phyloP scores from a whole-genome alignment of 148 eudicot species.

The Amaranthus cruentus region DNA sequence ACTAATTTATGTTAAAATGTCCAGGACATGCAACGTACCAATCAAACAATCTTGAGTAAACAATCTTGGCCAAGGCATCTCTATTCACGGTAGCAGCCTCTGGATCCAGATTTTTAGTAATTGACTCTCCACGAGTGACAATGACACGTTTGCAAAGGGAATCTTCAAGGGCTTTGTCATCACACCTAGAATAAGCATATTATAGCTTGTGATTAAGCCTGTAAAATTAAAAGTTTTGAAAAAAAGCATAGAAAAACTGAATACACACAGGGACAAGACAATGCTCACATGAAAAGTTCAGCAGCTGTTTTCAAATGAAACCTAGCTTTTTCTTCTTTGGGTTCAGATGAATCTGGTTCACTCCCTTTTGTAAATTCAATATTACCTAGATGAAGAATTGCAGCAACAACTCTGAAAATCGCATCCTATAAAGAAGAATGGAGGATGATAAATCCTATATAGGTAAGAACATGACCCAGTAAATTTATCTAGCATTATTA shows the following conservation, averaged over 20 bases:
- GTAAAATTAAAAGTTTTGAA: no score
- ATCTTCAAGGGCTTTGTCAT: slow-evolving; percentile 85
- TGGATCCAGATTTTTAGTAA: slow-evolving; percentile 76
- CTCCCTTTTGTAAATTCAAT: slow-evolving; percentile 70
- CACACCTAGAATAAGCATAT: slow-evolving; percentile 57
- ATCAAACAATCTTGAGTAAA: slow-evolving; percentile 85
- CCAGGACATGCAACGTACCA: slow-evolving; percentile 43
- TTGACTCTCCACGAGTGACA: slow-evolving; percentile 86
- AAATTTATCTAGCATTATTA: background rate
- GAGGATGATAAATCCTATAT: slow-evolving; percentile 3
- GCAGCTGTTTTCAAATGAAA: slow-evolving; percentile 75
- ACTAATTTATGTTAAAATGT: background rate
- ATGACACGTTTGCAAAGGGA: slow-evolving; percentile 94
- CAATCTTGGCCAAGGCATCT: slow-evolving; percentile 90
- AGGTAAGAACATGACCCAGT: slow-evolving; percentile 8
- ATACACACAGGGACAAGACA: background rate
- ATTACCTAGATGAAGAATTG: slow-evolving; percentile 90
- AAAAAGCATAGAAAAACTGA: background rate
- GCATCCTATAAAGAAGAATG: slow-evolving; percentile 54
- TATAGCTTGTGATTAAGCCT: background rate
- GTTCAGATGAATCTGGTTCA: slow-evolving; percentile 82
- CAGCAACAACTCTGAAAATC: slow-evolving; percentile 92
- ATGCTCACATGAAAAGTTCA: slow-evolving; percentile 71
- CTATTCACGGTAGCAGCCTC: slow-evolving; percentile 68
- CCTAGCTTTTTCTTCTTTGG: slow-evolving; percentile 69